A percentile compares a stretch with the other conserved stretches of the same genome.
Conservation (phyloP, 1,139 yeast species). For the Hansenula sp. region DNA sequence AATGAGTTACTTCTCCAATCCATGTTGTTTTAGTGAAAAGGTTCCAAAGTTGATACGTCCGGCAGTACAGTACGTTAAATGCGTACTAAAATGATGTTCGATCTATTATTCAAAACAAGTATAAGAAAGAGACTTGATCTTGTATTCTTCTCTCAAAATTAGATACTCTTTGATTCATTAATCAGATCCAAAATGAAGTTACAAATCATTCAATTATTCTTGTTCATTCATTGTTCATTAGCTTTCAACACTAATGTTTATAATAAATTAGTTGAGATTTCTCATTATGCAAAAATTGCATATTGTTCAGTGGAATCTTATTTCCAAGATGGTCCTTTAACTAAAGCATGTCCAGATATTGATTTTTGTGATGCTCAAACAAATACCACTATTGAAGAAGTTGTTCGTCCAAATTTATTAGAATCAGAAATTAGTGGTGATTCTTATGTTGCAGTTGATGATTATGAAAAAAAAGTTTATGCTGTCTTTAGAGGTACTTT, state of each 20-base stretch:
- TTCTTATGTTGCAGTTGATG: slow-evolving; percentile 37
- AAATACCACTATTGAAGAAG: not conserved
- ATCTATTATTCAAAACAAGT: too few species aligned
- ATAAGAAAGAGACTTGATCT: too few species aligned
- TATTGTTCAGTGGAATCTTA: not conserved
- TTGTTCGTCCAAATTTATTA: not conserved
- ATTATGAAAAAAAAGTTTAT: slow-evolving; percentile 30
- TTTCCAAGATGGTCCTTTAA: not conserved
- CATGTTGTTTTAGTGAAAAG: too few species aligned
- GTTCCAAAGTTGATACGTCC: too few species aligned
- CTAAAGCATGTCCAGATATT: not conserved
- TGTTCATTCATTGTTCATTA: not conserved
- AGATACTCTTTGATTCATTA: not conserved
- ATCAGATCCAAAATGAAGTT: not conserved
- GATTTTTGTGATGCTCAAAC: not conserved
- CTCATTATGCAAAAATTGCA: slow-evolving; percentile 1
- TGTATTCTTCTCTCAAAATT: not conserved
- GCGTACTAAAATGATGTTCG: too few species aligned
- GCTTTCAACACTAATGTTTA: not conserved
- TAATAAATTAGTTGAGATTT: not conserved
- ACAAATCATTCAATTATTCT: not conserved
- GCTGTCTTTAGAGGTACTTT: slow-evolving; percentile 56
- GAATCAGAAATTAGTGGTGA: slow-evolving; percentile 2
- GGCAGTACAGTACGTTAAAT: too few species aligned
- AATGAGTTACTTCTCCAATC: too few species aligned